Conservation (phyloP, 345 rosid genomes). For the Brassica carinata region DNA sequence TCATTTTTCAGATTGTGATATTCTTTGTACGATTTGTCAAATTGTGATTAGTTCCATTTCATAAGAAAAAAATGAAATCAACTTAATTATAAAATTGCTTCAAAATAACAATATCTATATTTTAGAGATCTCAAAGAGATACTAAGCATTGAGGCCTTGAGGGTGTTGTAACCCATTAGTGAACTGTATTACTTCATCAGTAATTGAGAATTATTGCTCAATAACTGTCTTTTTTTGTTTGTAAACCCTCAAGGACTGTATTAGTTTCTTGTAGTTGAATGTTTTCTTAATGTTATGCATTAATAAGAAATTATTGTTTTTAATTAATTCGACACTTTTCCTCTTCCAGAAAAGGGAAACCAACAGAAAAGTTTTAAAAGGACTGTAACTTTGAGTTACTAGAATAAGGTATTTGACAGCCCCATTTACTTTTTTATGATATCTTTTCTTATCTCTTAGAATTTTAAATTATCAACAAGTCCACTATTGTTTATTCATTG, state of each 20-base stretch:
- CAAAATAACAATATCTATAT: neutral
- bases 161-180: neutral
- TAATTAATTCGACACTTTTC: neutral
- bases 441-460: constrained; percentile 16
- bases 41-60: neutral
- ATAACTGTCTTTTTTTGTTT: neutral
- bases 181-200: neutral
- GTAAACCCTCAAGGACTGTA: neutral
- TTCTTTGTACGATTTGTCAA: neutral
- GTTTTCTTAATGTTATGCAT: neutral
- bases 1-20: neutral
- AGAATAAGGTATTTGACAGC: constrained; percentile 22
- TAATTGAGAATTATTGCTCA: neutral
- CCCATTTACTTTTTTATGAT: constrained; percentile 10
- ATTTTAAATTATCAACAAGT: constrained; percentile 2
- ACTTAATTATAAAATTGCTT: neutral
- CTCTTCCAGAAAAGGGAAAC: neutral
- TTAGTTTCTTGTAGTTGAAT: neutral
- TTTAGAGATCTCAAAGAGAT: neutral
- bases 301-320: neutral
- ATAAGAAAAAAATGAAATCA: neutral
- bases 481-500: constrained; percentile 2
- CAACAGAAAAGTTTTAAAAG: neutral
- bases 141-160: neutral
- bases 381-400: constrained; percentile 23